Evolutionary conservation across 2,329 filamentous ascomycete genomes (phyloP).

Genomic region (Calonectria leucothoes): DNA sequence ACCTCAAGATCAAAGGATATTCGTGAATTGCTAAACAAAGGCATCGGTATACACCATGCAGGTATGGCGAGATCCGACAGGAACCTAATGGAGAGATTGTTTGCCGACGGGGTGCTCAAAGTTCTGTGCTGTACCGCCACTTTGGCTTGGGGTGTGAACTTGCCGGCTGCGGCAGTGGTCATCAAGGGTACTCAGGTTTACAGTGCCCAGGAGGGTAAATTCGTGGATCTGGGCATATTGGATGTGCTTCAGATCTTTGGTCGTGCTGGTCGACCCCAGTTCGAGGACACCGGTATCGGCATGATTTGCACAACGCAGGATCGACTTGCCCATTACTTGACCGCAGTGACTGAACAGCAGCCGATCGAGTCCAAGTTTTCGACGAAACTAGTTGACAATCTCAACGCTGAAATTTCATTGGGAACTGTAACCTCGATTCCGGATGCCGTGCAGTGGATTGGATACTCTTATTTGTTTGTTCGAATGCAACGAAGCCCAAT

Average conservation of each 20-base stretch:
- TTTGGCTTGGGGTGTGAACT: conserved; percentile 97
- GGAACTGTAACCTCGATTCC: conserved; percentile 95
- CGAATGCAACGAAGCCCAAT: conserved; percentile 94
- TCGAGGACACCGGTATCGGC: conserved; percentile 96
- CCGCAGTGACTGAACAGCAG: conserved; percentile 93
- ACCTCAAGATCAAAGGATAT: conserved; percentile 87
- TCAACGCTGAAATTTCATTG: conserved; percentile 94
- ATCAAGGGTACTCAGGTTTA: conserved; percentile 99
- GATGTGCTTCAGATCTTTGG: conserved; percentile 99
- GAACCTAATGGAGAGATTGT: conserved; percentile 95
- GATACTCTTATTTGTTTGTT: conserved; percentile 97
- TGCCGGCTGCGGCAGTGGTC: conserved; percentile 94
- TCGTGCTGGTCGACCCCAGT: conserved; percentile 96
- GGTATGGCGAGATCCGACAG: conserved; percentile 95
- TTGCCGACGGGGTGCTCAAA: conserved; percentile 91
- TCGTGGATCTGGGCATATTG: conserved; percentile 94
- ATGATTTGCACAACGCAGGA: conserved; percentile 99
- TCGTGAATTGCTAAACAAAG: conserved; percentile 88
- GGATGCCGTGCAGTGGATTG: conserved; percentile 96
- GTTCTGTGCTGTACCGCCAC: conserved; percentile 99
- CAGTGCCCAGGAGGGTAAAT: conserved; percentile 95
- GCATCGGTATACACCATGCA: conserved; percentile 94
- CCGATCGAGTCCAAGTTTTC: conserved; percentile 99
- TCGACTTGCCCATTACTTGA: conserved; percentile 89
- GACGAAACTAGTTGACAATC: conserved; percentile 91